Evolutionary conservation across 108 stramenopile genomes (phyloP), one percentile per base, ranked within the genome.

Genomic region (Parmales sp.): DNA sequence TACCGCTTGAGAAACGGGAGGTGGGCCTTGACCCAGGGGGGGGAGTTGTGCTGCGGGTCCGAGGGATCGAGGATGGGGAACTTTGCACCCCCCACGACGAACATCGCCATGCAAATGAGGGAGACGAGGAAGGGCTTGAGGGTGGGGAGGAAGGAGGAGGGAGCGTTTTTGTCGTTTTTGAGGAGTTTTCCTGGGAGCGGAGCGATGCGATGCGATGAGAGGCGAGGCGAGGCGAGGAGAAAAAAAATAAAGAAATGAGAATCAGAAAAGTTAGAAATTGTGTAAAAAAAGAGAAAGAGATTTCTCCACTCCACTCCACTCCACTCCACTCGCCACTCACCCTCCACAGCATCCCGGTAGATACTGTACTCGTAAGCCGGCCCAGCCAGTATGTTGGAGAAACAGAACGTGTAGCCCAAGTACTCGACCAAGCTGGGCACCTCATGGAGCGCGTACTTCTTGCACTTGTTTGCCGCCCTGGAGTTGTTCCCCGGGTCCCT

Each of bases 351-450:
- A n/a, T n/a, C n/a, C n/a, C 20, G 13, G 68, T 95, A 95, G 26
- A 70, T 81, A 8, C 76, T 75, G 76, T 85, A 95, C 69, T 95
- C 93, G 41, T 76, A 86, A 13, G 89, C 89, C 67, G 91, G 91
- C 20, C 94, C 94, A n/a, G 94, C 91, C 29, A 97, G 75, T 54
- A 95, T 73, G 65, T 84, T 88, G 38, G 94, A 82, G 71, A 97
- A 97, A 84, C 92, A 91, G 74, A 92, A 97, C 8, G 89, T 89
- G 82, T 94, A 97, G 31, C 95, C 95, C 45, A 94, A 73, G 79
- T 86, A 97, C 76, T 97, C 95, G 41, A 97, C 65, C 29, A 90
- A 65, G 38, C 82, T 78, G 49, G 95, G 95, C 34, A 89, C 48
- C 68, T 86, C 71, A 36, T 78, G 67, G 41, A 97, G 64, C 5